These are phyloP conservation scores for Dinochytrium kinnereticum DNA, from an alignment of 371 early-diverging fungal species.

Conservation along the genomic window DNA sequence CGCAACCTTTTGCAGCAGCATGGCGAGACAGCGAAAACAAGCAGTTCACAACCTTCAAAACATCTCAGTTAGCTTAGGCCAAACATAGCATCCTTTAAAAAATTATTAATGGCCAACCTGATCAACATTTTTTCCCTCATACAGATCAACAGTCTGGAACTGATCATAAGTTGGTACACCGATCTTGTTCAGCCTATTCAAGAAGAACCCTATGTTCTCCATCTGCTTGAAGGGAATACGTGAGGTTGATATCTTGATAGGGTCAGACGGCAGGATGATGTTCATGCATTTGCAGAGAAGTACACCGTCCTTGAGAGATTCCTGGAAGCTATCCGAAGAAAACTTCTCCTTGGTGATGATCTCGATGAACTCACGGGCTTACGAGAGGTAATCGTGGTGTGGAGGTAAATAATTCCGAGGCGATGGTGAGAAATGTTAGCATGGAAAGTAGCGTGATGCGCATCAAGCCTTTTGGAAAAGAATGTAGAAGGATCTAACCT, in stretches of 20 bases:
- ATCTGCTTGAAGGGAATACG: slow-evolving; percentile 85
- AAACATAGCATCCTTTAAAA: neutral
- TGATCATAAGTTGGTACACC: slow-evolving; percentile 83
- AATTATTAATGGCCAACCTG: slow-evolving; percentile 59
- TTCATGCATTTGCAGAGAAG: slow-evolving; percentile 76
- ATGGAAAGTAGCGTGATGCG: neutral
- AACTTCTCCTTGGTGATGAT: slow-evolving; percentile 60
- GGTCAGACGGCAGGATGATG: slow-evolving; percentile 10
- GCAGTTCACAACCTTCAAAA: slow-evolving; percentile 74
- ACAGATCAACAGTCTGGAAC: slow-evolving; percentile 92
- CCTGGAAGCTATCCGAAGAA: slow-evolving; percentile 62
- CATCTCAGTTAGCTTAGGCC: neutral
- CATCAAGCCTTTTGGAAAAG: neutral
- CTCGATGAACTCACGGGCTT: slow-evolving; percentile 66
- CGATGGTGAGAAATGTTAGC: no score
- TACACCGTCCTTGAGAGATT: slow-evolving; percentile 80
- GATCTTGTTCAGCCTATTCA: slow-evolving; percentile 68
- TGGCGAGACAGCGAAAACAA: slow-evolving; percentile 83
- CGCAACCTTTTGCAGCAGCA: slow-evolving; percentile 69
- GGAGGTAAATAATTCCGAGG: no score
- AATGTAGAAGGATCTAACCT: slow-evolving; percentile 3
- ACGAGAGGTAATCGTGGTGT: no score
- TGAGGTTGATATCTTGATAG: slow-evolving; percentile 66
- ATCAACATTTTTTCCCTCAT: slow-evolving; percentile 82
- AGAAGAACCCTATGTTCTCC: slow-evolving; percentile 87